Base-by-base conservation (phyloP, 2,329 filamentous ascomycete species). In the Leptographium flavum region DNA sequence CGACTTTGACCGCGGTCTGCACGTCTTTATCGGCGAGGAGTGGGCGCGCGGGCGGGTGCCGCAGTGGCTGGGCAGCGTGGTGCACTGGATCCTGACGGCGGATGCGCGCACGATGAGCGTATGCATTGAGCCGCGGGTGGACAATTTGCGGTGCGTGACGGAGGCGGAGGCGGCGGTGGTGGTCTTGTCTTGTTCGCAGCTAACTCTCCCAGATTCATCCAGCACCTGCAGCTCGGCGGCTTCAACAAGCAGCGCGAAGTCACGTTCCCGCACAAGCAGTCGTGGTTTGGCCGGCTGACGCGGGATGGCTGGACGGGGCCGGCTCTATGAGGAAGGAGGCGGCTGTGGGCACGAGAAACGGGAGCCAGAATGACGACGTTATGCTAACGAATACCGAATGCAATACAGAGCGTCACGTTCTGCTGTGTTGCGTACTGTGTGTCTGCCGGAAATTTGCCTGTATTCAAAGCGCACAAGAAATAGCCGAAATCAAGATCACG, bases 241-340 rank as follows among this genome's bases (percentile, higher is more conserved):
- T 98, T 96, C 58, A 78, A 81, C 52, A 92, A 87, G 57, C 85
- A 94, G 63, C 79, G 79, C 48, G 87, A 95, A 57, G 72, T 96
- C 42, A 74, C 80, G 1, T 87, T 98, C 52, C 82, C 87, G 1
- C 88, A 96, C 60, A 98, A 98, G 62, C 87, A 94, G 60, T 80
- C 86, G 7, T 93, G 88, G 63, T 72, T 90, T 49, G 83, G 94
- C 63, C 83, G 82, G 56, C 72, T 94, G 51, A 73, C 77, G 47
- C 72, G 90, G 49, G 87, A 94, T 52, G 75, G 72, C 19, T 96
- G 87, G 83, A 74, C 83, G 39, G 79, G 76, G 0, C 86, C 86
- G 14, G 68, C 67, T 5, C 53, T 81, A 27, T 82, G 53, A 63
- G 8, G 19, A 2, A 3, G 10, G 15, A 5, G 8, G 32, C 13